These are phyloP conservation scores for Pseudogymnoascus sp. DNA, from an alignment of 2,329 filamentous ascomycete genomes.

Conservation along the genomic window DNA sequence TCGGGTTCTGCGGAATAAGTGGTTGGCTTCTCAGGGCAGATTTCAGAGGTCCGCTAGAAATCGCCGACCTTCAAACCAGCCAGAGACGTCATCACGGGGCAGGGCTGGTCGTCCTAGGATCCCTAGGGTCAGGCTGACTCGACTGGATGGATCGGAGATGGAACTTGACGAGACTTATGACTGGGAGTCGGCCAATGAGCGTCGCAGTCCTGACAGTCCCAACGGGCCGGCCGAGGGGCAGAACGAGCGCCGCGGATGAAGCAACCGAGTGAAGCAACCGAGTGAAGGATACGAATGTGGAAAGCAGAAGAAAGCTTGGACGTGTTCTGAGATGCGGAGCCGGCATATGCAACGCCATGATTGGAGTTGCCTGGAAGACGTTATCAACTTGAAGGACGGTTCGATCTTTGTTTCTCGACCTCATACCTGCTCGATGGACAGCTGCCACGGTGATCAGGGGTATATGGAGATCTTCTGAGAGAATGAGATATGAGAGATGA, in stretches of 20 bases:
- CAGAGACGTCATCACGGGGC: background rate
- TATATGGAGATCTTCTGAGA: background rate
- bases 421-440: background rate
- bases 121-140: background rate
- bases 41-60: too few species aligned
- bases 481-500: background rate
- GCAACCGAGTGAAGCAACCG: background rate
- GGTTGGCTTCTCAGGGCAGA: background rate
- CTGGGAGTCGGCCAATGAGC: background rate
- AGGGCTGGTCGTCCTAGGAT: background rate
- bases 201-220: background rate
- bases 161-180: background rate
- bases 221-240: background rate
- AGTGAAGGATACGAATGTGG: too few species aligned
- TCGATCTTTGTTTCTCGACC: background rate
- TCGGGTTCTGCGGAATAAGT: background rate
- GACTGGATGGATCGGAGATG: background rate
- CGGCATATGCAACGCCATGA: background rate
- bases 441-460: background rate
- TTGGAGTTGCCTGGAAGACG: background rate
- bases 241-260: background rate
- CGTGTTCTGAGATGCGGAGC: background rate
- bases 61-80: background rate
- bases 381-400: background rate
- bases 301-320: background rate